These are phyloP conservation scores for Cladosporium sp. DNA, from an alignment of 2,329 filamentous ascomycete species.

Conservation along the genomic window DNA sequence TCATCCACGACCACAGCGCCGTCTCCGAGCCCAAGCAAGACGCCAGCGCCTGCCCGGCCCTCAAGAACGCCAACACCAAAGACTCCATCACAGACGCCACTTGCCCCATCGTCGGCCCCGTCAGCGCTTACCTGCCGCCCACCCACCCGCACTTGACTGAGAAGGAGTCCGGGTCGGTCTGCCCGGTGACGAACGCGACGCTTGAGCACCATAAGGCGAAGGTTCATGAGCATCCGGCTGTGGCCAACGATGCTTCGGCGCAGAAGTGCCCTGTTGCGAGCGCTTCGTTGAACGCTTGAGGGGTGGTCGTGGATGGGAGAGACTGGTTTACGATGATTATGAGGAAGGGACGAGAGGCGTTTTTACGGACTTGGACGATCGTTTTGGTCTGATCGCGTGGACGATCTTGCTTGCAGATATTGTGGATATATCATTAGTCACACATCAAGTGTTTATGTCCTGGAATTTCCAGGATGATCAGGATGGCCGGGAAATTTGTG, in stretches of 20 bases:
- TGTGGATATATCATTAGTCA: no score
- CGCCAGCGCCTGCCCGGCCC: conserved; percentile 45
- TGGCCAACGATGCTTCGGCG: conserved; percentile 41
- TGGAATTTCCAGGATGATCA: not conserved
- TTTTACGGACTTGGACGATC: not conserved
- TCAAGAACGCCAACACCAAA: conserved; percentile 43
- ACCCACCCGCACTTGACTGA: conserved; percentile 45
- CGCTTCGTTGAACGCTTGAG: conserved; percentile 15
- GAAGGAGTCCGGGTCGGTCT: conserved; percentile 42
- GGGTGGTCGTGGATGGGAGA: not conserved
- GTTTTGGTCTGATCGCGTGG: not conserved
- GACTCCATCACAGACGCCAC: conserved; percentile 46
- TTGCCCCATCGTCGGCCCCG: conserved; percentile 49
- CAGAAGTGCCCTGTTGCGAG: conserved; percentile 48
- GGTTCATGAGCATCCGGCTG: conserved; percentile 44
- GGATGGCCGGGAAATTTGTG: not conserved
- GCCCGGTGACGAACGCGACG: conserved; percentile 49
- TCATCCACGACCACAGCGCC: conserved; percentile 42
- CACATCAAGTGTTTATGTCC: no score
- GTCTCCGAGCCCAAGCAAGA: conserved; percentile 33
- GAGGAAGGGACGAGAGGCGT: conserved; percentile 8
- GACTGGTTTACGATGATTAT: conserved; percentile 5
- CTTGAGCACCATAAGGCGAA: conserved; percentile 48
- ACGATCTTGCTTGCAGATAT: not conserved
- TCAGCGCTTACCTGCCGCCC: conserved; percentile 44